Conservation (phyloP, 208 protist species). For the Trypanosoma avium region DNA sequence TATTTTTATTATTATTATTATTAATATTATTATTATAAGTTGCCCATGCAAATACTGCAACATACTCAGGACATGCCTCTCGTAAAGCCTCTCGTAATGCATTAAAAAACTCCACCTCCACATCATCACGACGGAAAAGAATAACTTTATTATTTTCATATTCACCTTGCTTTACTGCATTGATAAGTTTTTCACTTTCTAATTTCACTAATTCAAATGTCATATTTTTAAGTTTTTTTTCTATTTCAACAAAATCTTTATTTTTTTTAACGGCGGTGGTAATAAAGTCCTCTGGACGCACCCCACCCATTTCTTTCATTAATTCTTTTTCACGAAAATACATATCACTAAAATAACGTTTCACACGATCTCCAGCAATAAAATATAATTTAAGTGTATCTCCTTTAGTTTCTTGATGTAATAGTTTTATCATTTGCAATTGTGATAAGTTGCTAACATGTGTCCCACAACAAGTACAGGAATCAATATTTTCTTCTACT, state of each 20-base stretch:
- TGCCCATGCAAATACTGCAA: slow-evolving; percentile 65
- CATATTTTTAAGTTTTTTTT: slow-evolving; percentile 59
- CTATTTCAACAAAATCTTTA: slow-evolving; percentile 49
- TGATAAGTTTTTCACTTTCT: slow-evolving; percentile 40
- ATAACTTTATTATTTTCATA: slow-evolving; percentile 3
- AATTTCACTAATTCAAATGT: slow-evolving; percentile 52
- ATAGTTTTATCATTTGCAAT: slow-evolving; percentile 70
- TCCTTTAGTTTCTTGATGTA: slow-evolving; percentile 83
- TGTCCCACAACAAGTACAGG: slow-evolving; percentile 87
- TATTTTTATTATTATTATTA: slow-evolving; percentile 10
- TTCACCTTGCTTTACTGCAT: neutral
- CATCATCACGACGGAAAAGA: slow-evolving; percentile 62
- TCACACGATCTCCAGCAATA: slow-evolving; percentile 64
- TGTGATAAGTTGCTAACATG: slow-evolving; percentile 68
- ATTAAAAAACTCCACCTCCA: slow-evolving; percentile 64
- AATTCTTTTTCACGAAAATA: slow-evolving; percentile 65
- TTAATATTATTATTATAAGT: slow-evolving; percentile 11
- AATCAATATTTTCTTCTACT: slow-evolving; percentile 61
- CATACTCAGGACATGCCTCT: slow-evolving; percentile 28
- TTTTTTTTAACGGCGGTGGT: slow-evolving; percentile 35
- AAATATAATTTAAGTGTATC: slow-evolving; percentile 80
- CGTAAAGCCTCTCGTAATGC: slow-evolving; percentile 35
- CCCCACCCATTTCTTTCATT: slow-evolving; percentile 62
- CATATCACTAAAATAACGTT: slow-evolving; percentile 49
- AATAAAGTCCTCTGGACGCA: slow-evolving; percentile 62